Evolutionary conservation across 805 yeast species (phyloP), one percentile per base, ranked within the genome.

Genomic region (Metschnikowia henanensis): DNA sequence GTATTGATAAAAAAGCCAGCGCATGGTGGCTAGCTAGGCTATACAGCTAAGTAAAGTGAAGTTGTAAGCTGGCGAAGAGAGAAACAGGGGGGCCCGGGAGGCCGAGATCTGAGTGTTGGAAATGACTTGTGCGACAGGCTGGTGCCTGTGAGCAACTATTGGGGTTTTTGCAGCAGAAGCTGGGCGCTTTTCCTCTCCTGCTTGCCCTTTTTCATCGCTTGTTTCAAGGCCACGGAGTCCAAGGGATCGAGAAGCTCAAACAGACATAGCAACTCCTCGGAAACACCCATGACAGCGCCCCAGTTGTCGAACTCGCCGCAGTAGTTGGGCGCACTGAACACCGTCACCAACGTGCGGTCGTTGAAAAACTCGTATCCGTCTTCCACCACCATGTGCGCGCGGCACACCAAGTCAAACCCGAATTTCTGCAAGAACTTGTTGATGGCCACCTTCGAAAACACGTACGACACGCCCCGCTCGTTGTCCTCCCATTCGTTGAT

Each of bases 271-370:
- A 92, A 73, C 56, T 92, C 97, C 51, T 92, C 97, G 50, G 88
- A 80, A 13, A 92, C 98, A 55, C 95, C 83, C 98, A 92, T 92
- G 5, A 92, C 97, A 2, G 99, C 99, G 19, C 96, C 97, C 96
- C 96, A 89, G 58, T 89, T 89, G 62, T 90, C 88, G 58, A 83
- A 83, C 62, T 83, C 90, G n/a, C 90, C 89, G 57, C 89, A 83
- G 60, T 83, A 83, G 61, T 83, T 83, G 9, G 89, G 90, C 2
- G 90, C 90, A 40, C 82, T 75, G 58, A 83, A 83, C 18, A 83
- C 88, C 0, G 90, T 83, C 19, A 84, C 89, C 51, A 83, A 68
- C 8, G 84, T 78, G 26, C 86, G 66, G 58, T 84, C 87, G 53
- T 83, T 83, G 69, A 83, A 83, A 55, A 83, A 83, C 61, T 83